Percentiles rank a stretch among this genome's conserved stretches.
Evolutionary conservation across 345 rosid genomes (phyloP).

Genomic region (Boechera retrofracta): DNA sequence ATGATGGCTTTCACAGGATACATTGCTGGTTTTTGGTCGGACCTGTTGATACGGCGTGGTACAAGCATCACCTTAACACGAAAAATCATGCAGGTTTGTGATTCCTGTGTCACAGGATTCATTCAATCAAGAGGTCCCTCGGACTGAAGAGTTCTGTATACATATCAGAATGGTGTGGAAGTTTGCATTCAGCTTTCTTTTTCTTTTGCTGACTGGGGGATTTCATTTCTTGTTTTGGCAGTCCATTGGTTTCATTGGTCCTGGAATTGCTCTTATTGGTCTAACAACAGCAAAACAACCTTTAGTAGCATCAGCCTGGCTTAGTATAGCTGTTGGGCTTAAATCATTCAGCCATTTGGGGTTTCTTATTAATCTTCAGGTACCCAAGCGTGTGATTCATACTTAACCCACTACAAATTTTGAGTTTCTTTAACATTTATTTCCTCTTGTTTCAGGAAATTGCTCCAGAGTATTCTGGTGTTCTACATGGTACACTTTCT

Average conservation of each 20-base stretch:
- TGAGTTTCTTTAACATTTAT: constrained; percentile 40
- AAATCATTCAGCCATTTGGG: constrained; percentile 97
- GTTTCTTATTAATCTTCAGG: constrained; percentile 97
- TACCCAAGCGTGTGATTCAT: constrained; percentile 31
- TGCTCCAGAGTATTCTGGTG: constrained; percentile 89
- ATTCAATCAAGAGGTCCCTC: background rate
- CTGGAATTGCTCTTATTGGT: constrained; percentile 82
- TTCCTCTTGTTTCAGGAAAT: constrained; percentile 68
- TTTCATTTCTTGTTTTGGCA: constrained; percentile 50
- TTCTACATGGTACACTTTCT: constrained; percentile 71
- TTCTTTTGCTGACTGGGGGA: constrained; percentile 11
- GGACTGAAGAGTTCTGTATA: background rate
- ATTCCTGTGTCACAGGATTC: constrained; percentile 20
- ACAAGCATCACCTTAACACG: constrained; percentile 80
- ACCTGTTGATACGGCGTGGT: constrained; percentile 71
- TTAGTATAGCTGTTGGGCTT: constrained; percentile 84
- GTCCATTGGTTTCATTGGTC: constrained; percentile 91
- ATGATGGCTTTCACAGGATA: constrained; percentile 94
- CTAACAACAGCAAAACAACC: constrained; percentile 77
- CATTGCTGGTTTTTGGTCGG: constrained; percentile 83
- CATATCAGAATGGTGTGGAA: constrained; percentile 24
- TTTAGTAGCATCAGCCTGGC: constrained; percentile 86
- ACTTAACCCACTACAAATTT: background rate
- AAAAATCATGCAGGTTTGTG: constrained; percentile 90
- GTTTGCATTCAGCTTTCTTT: background rate